Conservation (phyloP, 2,329 filamentous ascomycete species). For the Diaporthe ilicicola region DNA sequence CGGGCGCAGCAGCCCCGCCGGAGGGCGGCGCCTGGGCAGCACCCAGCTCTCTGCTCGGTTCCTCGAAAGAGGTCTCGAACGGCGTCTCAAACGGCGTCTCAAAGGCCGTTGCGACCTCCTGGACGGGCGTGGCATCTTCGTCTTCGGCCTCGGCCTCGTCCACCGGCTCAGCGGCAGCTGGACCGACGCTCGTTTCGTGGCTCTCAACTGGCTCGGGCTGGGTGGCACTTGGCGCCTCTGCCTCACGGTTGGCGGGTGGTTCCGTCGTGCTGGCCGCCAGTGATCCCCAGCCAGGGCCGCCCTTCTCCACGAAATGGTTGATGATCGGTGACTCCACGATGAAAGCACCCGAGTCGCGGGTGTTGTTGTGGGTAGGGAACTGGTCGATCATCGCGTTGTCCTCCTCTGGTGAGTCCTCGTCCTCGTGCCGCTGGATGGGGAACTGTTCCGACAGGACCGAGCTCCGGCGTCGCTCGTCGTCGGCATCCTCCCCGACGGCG, state of each 20-base stretch:
- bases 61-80: background rate
- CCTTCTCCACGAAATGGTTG: conserved; percentile 4
- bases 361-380: background rate
- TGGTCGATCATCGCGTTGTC: background rate
- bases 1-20: background rate
- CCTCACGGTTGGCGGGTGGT: background rate
- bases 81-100: conserved; percentile 21
- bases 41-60: background rate
- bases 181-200: background rate
- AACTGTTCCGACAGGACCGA: background rate
- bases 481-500: background rate
- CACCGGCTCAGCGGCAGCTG: background rate
- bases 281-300: conserved; percentile 4
- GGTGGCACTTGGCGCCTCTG: background rate
- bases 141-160: conserved; percentile 1
- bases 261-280: background rate
- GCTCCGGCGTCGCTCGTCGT: background rate
- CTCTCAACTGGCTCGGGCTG: background rate
- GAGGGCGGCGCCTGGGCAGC: background rate
- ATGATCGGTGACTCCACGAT: conserved; percentile 20
- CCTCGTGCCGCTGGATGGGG: conserved; percentile 7
- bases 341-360: conserved; percentile 18
- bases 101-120: background rate
- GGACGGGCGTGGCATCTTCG: background rate
- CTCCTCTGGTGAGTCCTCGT: background rate